Base-by-base conservation (phyloP, 1,284 basidiomycete species). In the Trametes pubescens region DNA sequence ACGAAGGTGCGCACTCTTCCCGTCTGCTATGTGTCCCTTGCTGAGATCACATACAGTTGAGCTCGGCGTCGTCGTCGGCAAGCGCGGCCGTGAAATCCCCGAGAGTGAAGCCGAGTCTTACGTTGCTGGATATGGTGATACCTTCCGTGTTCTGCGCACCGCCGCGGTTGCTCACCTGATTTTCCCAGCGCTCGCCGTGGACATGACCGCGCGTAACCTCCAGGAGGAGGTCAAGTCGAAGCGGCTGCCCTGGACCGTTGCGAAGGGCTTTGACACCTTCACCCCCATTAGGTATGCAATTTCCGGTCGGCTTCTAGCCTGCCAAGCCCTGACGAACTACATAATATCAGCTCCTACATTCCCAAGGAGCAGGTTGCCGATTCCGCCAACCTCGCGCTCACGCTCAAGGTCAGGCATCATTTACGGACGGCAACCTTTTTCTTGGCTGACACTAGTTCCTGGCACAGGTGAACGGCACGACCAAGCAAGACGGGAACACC, bases 191-290 rank as follows among this genome's bases (percentile, higher is more conserved):
- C 83, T 98, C 62, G 94, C 94, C 1, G 91, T 98, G 65, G 96
- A 98, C 76, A 91, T 99, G 91, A 99, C 96, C 0, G 96, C 93
- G 0, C 87, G 97, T 29, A 99, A 99, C 80, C 81, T 99, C 74
- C 97, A 99, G 79, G 94, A 98, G 62, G 88, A 89, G 56, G 94
- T 93, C 56, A 98, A 98, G 82, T 93, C 91, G 72, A 91, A 90
- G 66, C 95, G 97, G 22, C 84, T 99, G 26, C 97, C 97, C 1
- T 99, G 97, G 97, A 91, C 92, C 21, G 86, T 96, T 6, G 94
- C 91, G 76, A 88, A 88, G 75, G 86, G 86, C 38, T 91, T 91
- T 70, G 90, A 92, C 74, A 82, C 88, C 0, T 88, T 88, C 73
- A 77, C 88, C 22, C 86, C 96, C 1, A 86, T 97, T 62, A 85